These are phyloP conservation scores for Globisporangium heterothallicum DNA, from an alignment of 352 stramenopile genomes.

Conservation along the genomic window DNA sequence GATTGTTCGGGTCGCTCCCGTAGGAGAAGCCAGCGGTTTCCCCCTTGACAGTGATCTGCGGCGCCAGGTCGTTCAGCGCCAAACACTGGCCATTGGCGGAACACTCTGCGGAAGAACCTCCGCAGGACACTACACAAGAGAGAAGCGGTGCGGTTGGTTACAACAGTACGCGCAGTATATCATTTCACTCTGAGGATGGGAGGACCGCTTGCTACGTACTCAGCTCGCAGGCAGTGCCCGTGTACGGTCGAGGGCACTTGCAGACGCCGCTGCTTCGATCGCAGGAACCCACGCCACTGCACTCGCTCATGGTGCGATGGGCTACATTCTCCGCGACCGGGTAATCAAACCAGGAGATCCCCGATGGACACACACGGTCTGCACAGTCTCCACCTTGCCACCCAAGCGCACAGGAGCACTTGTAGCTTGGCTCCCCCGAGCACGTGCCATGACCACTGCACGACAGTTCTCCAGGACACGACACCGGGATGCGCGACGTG, in stretches of 20 bases:
- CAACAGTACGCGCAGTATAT: too few species aligned
- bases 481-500: conserved; percentile 47
- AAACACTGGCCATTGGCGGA: conserved; percentile 76
- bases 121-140: conserved; percentile 59
- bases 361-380: conserved; percentile 52
- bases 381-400: conserved; percentile 79
- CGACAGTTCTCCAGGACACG: conserved; percentile 57
- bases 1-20: conserved; percentile 59
- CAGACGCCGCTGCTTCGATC: conserved; percentile 64
- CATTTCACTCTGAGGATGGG: too few species aligned
- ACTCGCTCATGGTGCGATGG: conserved; percentile 48
- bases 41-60: conserved; percentile 47
- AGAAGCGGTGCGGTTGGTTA: too few species aligned
- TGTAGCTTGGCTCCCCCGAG: conserved; percentile 40
- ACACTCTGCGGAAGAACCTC: conserved; percentile 38
- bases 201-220: conserved; percentile 57
- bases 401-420: conserved; percentile 62
- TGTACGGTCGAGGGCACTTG: conserved; percentile 69
- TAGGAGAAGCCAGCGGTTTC: conserved; percentile 51
- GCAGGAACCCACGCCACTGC: conserved; percentile 56
- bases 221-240: conserved; percentile 54
- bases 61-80: conserved; percentile 55
- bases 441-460: conserved; percentile 80
- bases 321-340: conserved; percentile 44
- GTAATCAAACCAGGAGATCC: conserved; percentile 63